phyloP scores from a whole-genome alignment of 345 rosid species.

The Brassica incana region DNA sequence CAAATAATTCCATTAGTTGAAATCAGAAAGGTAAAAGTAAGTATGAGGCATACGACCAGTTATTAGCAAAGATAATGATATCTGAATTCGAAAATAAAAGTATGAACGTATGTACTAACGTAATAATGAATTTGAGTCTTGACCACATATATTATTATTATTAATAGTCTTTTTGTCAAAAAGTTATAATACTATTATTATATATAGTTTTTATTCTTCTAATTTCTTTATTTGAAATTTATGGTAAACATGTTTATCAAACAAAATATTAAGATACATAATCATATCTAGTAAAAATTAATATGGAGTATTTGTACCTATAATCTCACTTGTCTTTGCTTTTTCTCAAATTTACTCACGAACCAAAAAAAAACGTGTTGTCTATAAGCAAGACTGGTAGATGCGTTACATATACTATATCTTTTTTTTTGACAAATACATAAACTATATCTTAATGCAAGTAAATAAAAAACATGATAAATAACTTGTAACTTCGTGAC shows the following conservation, averaged over 20 bases:
- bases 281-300: not conserved
- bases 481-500: not conserved
- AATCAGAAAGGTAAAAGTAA: not conserved
- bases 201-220: not conserved
- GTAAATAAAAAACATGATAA: not conserved
- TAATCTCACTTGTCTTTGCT: not conserved
- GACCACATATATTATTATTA: not conserved
- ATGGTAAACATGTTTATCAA: not conserved
- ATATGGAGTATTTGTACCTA: not conserved
- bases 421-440: not conserved
- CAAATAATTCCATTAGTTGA: not conserved
- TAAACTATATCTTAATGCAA: not conserved
- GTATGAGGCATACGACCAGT: not conserved
- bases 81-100: not conserved
- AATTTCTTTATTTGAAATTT: not conserved
- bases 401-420: not conserved
- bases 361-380: not conserved
- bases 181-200: not conserved
- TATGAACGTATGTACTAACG: not conserved
- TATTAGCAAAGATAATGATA: too few relatives aligned
- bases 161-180: not conserved
- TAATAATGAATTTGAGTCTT: not conserved
- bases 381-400: not conserved
- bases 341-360: not conserved
- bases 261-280: too few relatives aligned